Evolutionary conservation across 495 filamentous ascomycete genomes (phyloP), one percentile per base, ranked within the genome.

Genomic region (Chlorociboria aeruginascens): DNA sequence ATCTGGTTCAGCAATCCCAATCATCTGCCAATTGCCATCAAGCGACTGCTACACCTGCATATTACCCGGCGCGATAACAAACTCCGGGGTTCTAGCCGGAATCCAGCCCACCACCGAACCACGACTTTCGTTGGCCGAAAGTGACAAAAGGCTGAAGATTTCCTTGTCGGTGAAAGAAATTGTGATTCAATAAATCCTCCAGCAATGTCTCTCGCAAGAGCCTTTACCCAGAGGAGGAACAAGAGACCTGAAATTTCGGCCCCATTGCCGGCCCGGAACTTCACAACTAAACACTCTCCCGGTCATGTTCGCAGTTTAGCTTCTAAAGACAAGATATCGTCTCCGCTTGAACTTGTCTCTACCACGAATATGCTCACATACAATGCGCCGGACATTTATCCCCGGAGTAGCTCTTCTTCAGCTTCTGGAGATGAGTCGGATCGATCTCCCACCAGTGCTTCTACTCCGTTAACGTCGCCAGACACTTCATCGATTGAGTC

Each of bases 351-450:
- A 62, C 71, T 98, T 38, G 66, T 95, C 28, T 94, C 90, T 14
- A 95, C 93, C 3, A 97, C 93, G 49, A 98, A 97, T 63, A 86
- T 89, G 80, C 81, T 95, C 13, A 84, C 86, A 13, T 95, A 92
- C 72, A 89, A 89, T 58, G 89, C 92, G 9, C 93, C 92, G 25
- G 82, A 88, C 61, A 73, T 87, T 53, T 73, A 68, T 54, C 76
- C 71, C 46, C 20, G 42, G 29, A 44, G 42, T 14, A 10, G 42
- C 3, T 66, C 73, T 0, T 72, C 77, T 1, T 80, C 82, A 0
- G 69, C 74, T 0, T 81, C 82, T 0, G 33, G 20, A n/a, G 49
- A 51, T 35, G 54, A 53, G 37, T 58, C 51, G 9, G 57, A 55
- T 25, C 32, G 66, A 44, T 72, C 77, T 14, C 65, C 72, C n/a